Evolutionary conservation across 169 alveolate genomes (phyloP), one percentile per base, ranked within the genome.

Genomic region (Babesia gibsoni): DNA sequence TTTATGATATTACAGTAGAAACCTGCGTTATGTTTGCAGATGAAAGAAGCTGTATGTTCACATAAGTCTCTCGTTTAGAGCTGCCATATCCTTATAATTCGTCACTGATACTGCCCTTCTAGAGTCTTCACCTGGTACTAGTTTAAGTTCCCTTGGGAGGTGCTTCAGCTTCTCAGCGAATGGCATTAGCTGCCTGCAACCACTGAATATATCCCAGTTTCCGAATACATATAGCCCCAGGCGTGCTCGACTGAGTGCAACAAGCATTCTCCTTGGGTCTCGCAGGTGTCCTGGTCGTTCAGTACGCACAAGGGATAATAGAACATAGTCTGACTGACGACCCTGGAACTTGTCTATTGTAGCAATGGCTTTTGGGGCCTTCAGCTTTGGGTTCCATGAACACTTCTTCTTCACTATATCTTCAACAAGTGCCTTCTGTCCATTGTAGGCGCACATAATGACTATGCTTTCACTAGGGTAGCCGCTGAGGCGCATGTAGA

Each of bases 161-260:
- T 9, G 30, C 25, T 54, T 52, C 43, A 75, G 27, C 36, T 63
- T 45, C 9, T 52, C n/a, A 32, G 70, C 53, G 23, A 75, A 75
- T 16, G 41, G 49, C 37, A 39, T 18, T 39, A 86, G 50, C 81
- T 84, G 80, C 23, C 75, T 50, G 39, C 56, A 64, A 20, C 80
- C 81, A 22, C 57, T 75, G 18, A 73, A 67, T 39, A 81, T 59
- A 20, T 52, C 52, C 75, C 84, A 73, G 37, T 77, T 90, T 25
- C 96, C 96, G 37, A 92, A 80, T 29, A 91, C 83, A 73, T 83
- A 91, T 65, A 91, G 78, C 0, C 99, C 99, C 58, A 89, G 86
- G n/a, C 94, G 83, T 25, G 99, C 97, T 56, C 99, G 89, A 46
- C 96, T 90, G 84, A 94, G 89, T 18, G 98, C 97, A 48, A 96